phyloP scores from a whole-genome alignment of 2,329 filamentous ascomycete species.

The Coniochaeta prunicola region DNA sequence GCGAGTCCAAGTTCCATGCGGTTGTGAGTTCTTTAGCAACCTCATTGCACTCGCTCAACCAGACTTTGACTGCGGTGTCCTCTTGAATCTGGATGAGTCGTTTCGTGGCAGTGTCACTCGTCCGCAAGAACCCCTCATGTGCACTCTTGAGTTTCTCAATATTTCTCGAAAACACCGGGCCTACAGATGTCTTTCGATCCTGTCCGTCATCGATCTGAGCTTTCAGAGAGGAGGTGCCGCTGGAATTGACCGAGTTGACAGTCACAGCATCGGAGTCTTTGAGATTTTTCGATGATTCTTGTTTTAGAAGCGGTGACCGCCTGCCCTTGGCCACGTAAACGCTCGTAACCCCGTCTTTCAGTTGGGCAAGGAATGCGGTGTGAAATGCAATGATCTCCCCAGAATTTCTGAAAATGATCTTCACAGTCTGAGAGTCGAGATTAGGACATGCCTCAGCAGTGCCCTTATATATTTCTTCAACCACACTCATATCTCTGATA shows the following conservation, averaged over 20 bases:
- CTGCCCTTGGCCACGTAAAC: conserved; percentile 64
- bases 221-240: conserved; percentile 21
- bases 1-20: conserved; percentile 89
- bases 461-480: conserved; percentile 95
- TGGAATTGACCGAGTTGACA: conserved; percentile 26
- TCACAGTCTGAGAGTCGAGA: conserved; percentile 76
- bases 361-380: conserved; percentile 65
- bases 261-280: conserved; percentile 22
- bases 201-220: conserved; percentile 41
- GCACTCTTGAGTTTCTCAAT: conserved; percentile 53
- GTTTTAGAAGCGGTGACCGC: conserved; percentile 32
- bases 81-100: conserved; percentile 56
- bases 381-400: conserved; percentile 88
- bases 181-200: conserved; percentile 45
- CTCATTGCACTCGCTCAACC: conserved; percentile 88
- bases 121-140: conserved; percentile 56
- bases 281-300: conserved; percentile 21
- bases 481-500: conserved; percentile 91
- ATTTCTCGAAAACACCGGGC: conserved; percentile 46
- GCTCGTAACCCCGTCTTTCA: conserved; percentile 73
- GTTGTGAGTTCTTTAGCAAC: conserved; percentile 87
- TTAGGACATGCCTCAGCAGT: conserved; percentile 77
- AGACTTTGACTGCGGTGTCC: conserved; percentile 63
- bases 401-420: conserved; percentile 85
- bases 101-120: conserved; percentile 55